These are phyloP conservation scores for Fusarium fujikuroi DNA, from an alignment of 2,329 filamentous ascomycete genomes.

Conservation along the genomic window DNA sequence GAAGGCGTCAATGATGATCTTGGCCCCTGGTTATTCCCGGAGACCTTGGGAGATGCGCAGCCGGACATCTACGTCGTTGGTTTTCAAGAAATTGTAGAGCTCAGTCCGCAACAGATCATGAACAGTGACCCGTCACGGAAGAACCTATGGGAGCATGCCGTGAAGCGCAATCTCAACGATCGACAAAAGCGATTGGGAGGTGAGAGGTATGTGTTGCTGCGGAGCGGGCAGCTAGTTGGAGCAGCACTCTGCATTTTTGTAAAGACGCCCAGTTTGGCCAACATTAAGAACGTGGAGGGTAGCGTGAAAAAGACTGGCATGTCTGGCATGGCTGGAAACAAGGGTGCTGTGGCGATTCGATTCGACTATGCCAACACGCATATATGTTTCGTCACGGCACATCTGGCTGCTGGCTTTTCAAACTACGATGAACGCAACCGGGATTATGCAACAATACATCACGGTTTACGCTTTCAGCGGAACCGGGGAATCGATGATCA, in stretches of 20 bases:
- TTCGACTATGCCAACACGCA: conserved; percentile 94
- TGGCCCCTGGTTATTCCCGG: conserved; percentile 84
- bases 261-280: conserved; percentile 76
- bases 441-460: conserved; percentile 89
- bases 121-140: conserved; percentile 91
- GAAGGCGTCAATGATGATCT: conserved; percentile 82
- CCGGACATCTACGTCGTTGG: conserved; percentile 91
- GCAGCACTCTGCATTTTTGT: conserved; percentile 94
- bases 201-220: conserved; percentile 86
- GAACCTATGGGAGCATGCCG: conserved; percentile 85
- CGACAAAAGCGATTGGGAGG: conserved; percentile 72
- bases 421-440: conserved; percentile 97
- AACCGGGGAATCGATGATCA: conserved; percentile 94
- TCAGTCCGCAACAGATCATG: conserved; percentile 99
- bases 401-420: conserved; percentile 93
- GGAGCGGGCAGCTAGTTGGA: conserved; percentile 94
- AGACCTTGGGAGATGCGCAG: conserved; percentile 65
- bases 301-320: conserved; percentile 94
- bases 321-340: conserved; percentile 97
- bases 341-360: conserved; percentile 94
- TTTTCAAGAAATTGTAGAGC: conserved; percentile 98
- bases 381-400: conserved; percentile 94
- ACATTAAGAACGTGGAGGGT: conserved; percentile 97
- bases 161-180: conserved; percentile 79
- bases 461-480: conserved; percentile 88